Percentiles rank a stretch among this genome's conserved stretches.
Conservation (phyloP, 129 eudicot genomes). For the Centaurea solstitialis region DNA sequence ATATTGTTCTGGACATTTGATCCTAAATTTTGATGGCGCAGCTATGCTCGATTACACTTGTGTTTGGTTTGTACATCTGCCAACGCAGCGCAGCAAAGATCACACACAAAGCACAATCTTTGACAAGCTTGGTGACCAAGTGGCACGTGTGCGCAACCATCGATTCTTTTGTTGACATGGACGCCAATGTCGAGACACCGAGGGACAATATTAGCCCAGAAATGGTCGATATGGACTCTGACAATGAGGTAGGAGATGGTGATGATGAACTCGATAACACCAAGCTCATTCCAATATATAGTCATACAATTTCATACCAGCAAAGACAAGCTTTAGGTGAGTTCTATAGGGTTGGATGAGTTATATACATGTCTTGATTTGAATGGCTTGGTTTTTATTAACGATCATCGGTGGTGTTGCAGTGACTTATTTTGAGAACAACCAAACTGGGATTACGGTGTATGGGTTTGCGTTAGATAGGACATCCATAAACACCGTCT, state of each 20-base stretch:
- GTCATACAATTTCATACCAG: conserved; percentile 66
- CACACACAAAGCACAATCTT: conserved; percentile 80
- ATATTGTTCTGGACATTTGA: background rate
- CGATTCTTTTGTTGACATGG: conserved; percentile 45
- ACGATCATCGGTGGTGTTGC: conserved; percentile 1
- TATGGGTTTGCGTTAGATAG: conserved; percentile 35
- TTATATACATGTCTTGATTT: background rate
- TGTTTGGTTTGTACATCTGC: conserved; percentile 82
- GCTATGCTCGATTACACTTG: conserved; percentile 69
- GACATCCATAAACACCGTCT: conserved; percentile 31
- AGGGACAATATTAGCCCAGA: conserved; percentile 30
- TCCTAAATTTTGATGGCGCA: conserved; percentile 24
- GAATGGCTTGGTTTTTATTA: background rate
- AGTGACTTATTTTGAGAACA: conserved; percentile 36
- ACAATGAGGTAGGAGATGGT: conserved; percentile 67
- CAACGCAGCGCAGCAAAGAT: conserved; percentile 85
- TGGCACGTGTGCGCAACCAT: conserved; percentile 85
- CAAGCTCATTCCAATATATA: conserved; percentile 51
- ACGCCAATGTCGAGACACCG: conserved; percentile 33
- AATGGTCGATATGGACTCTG: conserved; percentile 32
- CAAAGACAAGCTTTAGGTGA: conserved; percentile 88
- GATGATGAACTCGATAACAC: conserved; percentile 77
- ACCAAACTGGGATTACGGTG: conserved; percentile 32
- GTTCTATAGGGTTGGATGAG: background rate
- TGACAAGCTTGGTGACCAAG: conserved; percentile 80